Base-by-base conservation (phyloP, 2,329 filamentous ascomycete species). In the Pseudocercospora pini-densiflorae region DNA sequence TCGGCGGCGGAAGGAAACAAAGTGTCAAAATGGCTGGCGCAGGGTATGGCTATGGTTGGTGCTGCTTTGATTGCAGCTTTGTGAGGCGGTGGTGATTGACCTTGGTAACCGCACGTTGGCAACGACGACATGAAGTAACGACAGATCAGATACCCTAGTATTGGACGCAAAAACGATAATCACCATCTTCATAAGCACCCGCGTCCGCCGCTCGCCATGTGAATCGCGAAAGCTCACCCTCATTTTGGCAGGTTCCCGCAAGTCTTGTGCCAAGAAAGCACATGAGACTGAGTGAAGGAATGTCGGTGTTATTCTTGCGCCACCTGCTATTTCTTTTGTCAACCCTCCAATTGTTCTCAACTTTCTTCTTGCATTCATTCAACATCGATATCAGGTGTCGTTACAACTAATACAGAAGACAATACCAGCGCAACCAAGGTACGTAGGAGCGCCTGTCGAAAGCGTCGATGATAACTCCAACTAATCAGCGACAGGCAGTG, bases 51-150 rank as follows among this genome's bases (percentile, higher is more conserved):
- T 24, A 14, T 60, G n/a, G 49, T 57, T 10, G 64, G 60, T 12
- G 53, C 59, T n/a, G 64, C 60, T 12, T 27, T 66, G 54, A 19
- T 60, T 55, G 64, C 55, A 12, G 64, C 64, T 23, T 61, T 63
- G 64, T 66, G 31, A 59, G 29, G 47, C 33, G 12, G 12, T 14
- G 3, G 14, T 16, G 16, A 36, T 16, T 36, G 33, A 10, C 33
- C 12, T 14, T 36, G 33, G 4, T 14, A 16, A 16, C 33, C 33
- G 33, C 33, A 16, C 33, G 33, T 14, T 16, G 16, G 16, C 40
- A 6, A 43, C 40, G 40, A 43, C 40, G 40, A 43, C 16, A 43
- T 8, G 40, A 43, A 19, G n/a, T 43, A 43, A 43, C 40, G 40
- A 43, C 40, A 43, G 40, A 43, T 43, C n/a, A 19, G 40, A 43